These are phyloP conservation scores for Erythrobasidium hasegawianum DNA, from an alignment of 1,284 basidiomycete species.

Conservation along the genomic window DNA sequence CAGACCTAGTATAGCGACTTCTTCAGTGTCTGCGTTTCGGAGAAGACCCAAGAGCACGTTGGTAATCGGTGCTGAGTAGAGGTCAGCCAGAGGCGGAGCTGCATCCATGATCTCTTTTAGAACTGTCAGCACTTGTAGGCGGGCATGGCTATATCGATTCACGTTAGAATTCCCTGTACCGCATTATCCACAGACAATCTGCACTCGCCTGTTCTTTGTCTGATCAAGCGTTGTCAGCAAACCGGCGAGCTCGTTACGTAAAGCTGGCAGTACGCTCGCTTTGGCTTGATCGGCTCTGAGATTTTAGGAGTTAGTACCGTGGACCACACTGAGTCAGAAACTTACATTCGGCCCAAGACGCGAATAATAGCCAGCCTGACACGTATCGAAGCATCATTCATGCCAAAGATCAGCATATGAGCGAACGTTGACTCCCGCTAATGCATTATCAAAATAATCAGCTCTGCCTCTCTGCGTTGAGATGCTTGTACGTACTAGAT, in stretches of 20 bases:
- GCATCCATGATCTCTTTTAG: conserved; percentile 25
- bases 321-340: too few relatives aligned
- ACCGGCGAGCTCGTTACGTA: conserved; percentile 30
- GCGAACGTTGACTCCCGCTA: neutral
- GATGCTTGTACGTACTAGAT: conserved; percentile 7
- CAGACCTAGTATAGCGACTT: conserved; percentile 3
- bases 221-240: conserved; percentile 24
- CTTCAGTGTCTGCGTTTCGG: conserved; percentile 1
- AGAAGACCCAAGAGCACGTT: conserved; percentile 17
- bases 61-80: conserved; percentile 16
- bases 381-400: conserved; percentile 20
- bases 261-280: conserved; percentile 12
- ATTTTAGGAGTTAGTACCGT: too few relatives aligned
- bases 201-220: conserved; percentile 12
- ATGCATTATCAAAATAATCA: neutral
- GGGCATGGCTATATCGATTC: conserved; percentile 7
- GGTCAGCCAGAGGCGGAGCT: conserved; percentile 9
- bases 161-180: too few relatives aligned
- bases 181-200: too few relatives aligned
- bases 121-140: conserved; percentile 15
- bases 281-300: neutral
- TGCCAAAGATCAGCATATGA: conserved; percentile 23
- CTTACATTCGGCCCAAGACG: conserved; percentile 19
- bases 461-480: too few relatives aligned
- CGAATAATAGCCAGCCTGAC: conserved; percentile 12